Base-by-base conservation (phyloP, 2,329 filamentous ascomycete genomes). In the Apiospora koreana region DNA sequence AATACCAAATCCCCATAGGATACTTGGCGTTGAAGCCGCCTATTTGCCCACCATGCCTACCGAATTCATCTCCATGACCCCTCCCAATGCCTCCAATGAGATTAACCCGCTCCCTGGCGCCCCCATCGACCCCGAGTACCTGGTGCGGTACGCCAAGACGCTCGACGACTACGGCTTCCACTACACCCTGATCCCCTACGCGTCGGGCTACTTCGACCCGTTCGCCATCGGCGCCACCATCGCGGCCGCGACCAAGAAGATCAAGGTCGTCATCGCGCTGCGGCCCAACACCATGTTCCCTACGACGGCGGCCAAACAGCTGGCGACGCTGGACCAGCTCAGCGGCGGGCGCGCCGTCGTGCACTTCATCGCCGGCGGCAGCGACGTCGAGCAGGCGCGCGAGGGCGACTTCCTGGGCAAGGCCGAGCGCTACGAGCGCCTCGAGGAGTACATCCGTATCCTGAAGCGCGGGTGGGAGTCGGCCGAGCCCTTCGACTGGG, bases 381-480 rank as follows among this genome's bases (percentile, higher is more conserved):
- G 84, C 70, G 88, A 91, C 69, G 84, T 78, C 2, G 88, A 91
- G 72, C 88, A 91, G 77, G 87, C 87, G 0, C 83, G 82, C 35
- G 88, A 90, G 76, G 88, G 88, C 14, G 88, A 91, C 72, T 90
- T 88, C 74, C 75, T 89, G 1, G 81, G 75, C 76, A 91, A 91
- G 75, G 84, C 86, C 12, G 80, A 89, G 75, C 85, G 88, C 10
- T 91, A 90, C 73, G 86, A 75, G 12, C 85, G 88, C 0, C 80
- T 88, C 7, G 88, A 90, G 76, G 88, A 90, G 73, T 90, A 90
- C 78, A 89, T 91, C 80, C 82, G 82, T 72, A 91, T 91, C 74
- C 82, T 90, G 2, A 83, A 86, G 25, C 85, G 87, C 0, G 88
- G 88, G 0, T 91, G 88, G 88, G 75, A 82, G 25, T 89, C 87